These are phyloP conservation scores for Exophiala calicioides DNA, from an alignment of 2,329 filamentous ascomycete species.

Conservation along the genomic window DNA sequence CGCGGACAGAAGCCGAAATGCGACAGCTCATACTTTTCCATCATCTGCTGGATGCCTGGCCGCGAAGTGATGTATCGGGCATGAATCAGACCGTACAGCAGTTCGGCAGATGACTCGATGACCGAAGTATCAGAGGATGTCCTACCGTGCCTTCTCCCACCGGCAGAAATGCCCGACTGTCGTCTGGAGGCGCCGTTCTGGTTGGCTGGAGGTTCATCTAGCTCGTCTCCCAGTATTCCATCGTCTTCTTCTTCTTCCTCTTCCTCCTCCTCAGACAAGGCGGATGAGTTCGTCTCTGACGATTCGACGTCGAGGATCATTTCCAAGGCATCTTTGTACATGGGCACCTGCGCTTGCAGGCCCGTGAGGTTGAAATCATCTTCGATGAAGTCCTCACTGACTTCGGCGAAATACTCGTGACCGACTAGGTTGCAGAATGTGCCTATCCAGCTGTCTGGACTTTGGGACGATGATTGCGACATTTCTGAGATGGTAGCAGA, in stretches of 20 bases:
- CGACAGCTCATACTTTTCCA: constrained; percentile 95
- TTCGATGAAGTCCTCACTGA: constrained; percentile 98
- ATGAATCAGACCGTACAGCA: constrained; percentile 97
- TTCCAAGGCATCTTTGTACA: constrained; percentile 99
- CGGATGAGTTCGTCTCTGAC: constrained; percentile 60
- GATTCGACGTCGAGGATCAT: constrained; percentile 99
- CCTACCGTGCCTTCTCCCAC: constrained; percentile 70
- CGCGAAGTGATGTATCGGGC: constrained; percentile 97
- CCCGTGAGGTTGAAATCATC: constrained; percentile 99
- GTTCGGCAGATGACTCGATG: constrained; percentile 96
- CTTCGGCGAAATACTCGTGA: constrained; percentile 98
- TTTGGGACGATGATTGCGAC: constrained; percentile 57
- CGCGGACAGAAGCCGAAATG: constrained; percentile 97
- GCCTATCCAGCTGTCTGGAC: constrained; percentile 91
- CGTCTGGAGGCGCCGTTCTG: constrained; percentile 61
- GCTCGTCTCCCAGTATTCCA: constrained; percentile 65
- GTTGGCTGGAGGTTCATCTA: constrained; percentile 40
- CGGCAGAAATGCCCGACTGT: constrained; percentile 28
- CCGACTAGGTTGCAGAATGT: constrained; percentile 94
- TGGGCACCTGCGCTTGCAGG: constrained; percentile 88
- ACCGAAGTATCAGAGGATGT: constrained; percentile 91
- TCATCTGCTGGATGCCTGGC: constrained; percentile 97
- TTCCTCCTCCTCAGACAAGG: constrained; percentile 58
- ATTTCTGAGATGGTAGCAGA: constrained; percentile 41
- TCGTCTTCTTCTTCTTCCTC: constrained; percentile 68